Evolutionary conservation across 768 basidiomycete genomes (phyloP).

Genomic region (Plicaturopsis crispa): DNA sequence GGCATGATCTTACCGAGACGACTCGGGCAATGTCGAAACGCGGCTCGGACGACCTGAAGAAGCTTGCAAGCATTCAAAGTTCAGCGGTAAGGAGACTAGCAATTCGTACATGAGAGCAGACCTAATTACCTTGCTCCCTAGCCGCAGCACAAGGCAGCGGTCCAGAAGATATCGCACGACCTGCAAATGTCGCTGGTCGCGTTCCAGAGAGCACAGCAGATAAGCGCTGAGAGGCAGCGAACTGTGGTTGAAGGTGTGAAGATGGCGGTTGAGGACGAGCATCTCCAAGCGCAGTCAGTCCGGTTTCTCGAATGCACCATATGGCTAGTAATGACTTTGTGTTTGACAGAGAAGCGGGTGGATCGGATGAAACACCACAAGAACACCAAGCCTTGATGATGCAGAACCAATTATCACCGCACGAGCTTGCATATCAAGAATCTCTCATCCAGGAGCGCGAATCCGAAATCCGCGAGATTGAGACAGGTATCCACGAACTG

Average conservation of each 20-base stretch:
- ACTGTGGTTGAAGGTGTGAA: slow-evolving; percentile 85
- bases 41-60: slow-evolving; percentile 90
- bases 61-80: slow-evolving; percentile 61
- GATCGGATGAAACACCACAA: slow-evolving; percentile 37
- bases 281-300: slow-evolving; percentile 22
- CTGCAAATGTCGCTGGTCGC: slow-evolving; percentile 83
- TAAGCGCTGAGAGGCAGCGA: slow-evolving; percentile 84
- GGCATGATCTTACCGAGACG: slow-evolving; percentile 90
- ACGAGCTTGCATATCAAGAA: slow-evolving; percentile 94
- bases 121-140: slow-evolving; percentile 19
- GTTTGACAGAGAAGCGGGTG: slow-evolving; percentile 14
- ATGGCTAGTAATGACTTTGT: background rate
- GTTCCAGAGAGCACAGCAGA: slow-evolving; percentile 88
- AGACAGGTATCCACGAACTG: slow-evolving; percentile 92
- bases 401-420: slow-evolving; percentile 73
- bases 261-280: slow-evolving; percentile 74
- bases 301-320: slow-evolving; percentile 3
- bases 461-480: slow-evolving; percentile 91
- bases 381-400: slow-evolving; percentile 66
- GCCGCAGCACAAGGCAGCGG: slow-evolving; percentile 75
- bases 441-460: slow-evolving; percentile 92
- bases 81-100: slow-evolving; percentile 51
- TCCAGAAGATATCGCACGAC: slow-evolving; percentile 92
- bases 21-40: slow-evolving; percentile 94
- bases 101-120: no score